These are phyloP conservation scores for Plantago coronopus DNA, from an alignment of 305 asterid species.

Conservation along the genomic window DNA sequence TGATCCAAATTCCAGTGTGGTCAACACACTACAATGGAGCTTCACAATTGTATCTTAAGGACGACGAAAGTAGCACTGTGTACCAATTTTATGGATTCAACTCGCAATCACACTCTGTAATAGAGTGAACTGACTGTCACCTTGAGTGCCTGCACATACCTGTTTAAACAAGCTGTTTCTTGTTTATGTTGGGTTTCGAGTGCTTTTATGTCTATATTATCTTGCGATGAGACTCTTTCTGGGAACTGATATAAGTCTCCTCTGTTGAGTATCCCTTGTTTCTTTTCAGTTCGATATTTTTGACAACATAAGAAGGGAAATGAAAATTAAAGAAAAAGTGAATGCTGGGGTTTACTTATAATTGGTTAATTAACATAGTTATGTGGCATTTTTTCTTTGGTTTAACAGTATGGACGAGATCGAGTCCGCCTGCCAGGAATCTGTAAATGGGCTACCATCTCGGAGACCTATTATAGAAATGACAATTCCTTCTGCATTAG, in stretches of 20 bases:
- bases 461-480: slow-evolving; percentile 84
- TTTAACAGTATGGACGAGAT: slow-evolving; percentile 74
- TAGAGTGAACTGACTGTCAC: slow-evolving; percentile 4
- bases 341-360: background rate
- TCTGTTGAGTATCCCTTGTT: background rate
- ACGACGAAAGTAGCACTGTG: background rate
- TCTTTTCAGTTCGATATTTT: background rate
- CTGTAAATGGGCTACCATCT: slow-evolving; percentile 72
- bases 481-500: slow-evolving; percentile 93
- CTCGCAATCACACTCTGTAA: slow-evolving; percentile 8
- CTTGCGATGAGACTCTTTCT: no score
- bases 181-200: background rate
- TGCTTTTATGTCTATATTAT: no score
- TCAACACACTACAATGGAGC: background rate
- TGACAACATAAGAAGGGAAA: no score
- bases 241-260: no score
- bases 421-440: slow-evolving; percentile 69
- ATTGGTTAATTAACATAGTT: slow-evolving; percentile 12
- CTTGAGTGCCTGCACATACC: slow-evolving; percentile 1
- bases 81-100: background rate
- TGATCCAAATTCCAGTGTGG: background rate
- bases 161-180: background rate
- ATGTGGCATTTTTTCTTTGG: slow-evolving; percentile 21
- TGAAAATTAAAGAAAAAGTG: no score
- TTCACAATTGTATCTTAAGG: background rate